These are phyloP conservation scores for Ophiostoma piceae DNA, from an alignment of 2,329 filamentous ascomycete genomes.

Conservation along the genomic window DNA sequence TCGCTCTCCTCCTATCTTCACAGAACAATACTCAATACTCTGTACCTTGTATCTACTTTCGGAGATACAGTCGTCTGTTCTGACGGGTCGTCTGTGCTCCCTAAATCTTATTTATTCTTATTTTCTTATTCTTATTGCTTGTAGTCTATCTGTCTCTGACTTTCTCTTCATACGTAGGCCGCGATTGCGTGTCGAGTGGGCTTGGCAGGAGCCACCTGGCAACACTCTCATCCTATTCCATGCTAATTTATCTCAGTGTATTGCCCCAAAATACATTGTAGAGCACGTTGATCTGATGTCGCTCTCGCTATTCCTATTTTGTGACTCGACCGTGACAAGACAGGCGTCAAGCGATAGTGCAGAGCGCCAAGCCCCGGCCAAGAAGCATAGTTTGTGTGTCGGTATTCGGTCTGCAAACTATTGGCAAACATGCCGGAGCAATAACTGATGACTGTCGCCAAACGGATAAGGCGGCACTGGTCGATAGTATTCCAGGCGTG, in stretches of 20 bases:
- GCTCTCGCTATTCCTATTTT: not conserved
- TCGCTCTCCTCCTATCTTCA: not conserved
- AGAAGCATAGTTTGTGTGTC: not conserved
- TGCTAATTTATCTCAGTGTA: not conserved
- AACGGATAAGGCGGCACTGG: no score
- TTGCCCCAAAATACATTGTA: no score
- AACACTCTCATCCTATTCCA: not conserved
- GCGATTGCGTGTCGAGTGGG: constrained; percentile 7
- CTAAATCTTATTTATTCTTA: constrained; percentile 4
- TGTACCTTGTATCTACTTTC: not conserved
- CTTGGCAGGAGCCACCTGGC: constrained; percentile 5
- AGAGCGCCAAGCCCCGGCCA: not conserved
- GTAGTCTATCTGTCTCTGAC: not conserved
- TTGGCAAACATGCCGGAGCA: no score
- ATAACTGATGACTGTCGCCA: not conserved
- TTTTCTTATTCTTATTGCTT: not conserved
- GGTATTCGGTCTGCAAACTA: no score
- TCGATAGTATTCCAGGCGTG: no score
- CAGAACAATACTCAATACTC: not conserved
- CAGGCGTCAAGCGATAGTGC: not conserved
- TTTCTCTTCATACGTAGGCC: not conserved
- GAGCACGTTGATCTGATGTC: not conserved
- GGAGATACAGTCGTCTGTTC: not conserved
- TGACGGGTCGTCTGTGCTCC: not conserved
- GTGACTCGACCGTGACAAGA: not conserved